Conservation (phyloP, 2,329 filamentous ascomycete genomes). For the Aspergillus proliferans region DNA sequence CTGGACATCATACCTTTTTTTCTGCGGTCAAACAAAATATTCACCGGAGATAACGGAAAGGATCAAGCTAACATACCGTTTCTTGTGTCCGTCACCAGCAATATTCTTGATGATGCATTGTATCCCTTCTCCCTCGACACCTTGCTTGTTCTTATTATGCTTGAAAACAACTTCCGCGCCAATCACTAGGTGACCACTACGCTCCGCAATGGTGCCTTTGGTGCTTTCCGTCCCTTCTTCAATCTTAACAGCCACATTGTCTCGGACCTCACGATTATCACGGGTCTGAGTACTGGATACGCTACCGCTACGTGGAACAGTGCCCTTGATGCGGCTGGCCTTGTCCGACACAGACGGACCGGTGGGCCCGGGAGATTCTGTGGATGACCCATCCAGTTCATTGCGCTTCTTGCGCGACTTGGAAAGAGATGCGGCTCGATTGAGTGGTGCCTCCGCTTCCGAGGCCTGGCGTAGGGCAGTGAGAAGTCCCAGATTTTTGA, state of each 20-base stretch:
- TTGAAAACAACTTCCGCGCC: conserved; percentile 48
- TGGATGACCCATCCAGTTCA: conserved; percentile 38
- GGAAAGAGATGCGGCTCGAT: conserved; percentile 30
- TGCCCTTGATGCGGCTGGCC: conserved; percentile 38
- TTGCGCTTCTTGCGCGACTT: conserved; percentile 44
- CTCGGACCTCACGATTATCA: conserved; percentile 30
- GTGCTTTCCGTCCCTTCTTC: conserved; percentile 40
- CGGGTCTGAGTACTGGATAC: conserved; percentile 37
- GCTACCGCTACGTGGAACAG: conserved; percentile 35
- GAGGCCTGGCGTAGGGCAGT: conserved; percentile 44
- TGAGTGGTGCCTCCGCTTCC: conserved; percentile 39
- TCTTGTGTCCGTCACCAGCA: conserved; percentile 65
- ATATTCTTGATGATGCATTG: conserved; percentile 72
- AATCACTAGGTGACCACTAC: conserved; percentile 38
- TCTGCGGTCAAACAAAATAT: neutral
- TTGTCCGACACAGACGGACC: conserved; percentile 35
- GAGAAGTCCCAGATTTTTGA: conserved; percentile 45
- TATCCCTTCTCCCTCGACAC: conserved; percentile 54
- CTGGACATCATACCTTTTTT: conserved; percentile 64
- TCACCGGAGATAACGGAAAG: neutral
- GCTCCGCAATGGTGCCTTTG: conserved; percentile 41
- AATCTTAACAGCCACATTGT: conserved; percentile 32
- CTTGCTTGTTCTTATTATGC: conserved; percentile 45
- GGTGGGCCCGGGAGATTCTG: conserved; percentile 42
- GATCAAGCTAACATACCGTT: conserved; percentile 41